Conservation (phyloP, 73 alveolate species). For the Paramecium sonneborni region DNA sequence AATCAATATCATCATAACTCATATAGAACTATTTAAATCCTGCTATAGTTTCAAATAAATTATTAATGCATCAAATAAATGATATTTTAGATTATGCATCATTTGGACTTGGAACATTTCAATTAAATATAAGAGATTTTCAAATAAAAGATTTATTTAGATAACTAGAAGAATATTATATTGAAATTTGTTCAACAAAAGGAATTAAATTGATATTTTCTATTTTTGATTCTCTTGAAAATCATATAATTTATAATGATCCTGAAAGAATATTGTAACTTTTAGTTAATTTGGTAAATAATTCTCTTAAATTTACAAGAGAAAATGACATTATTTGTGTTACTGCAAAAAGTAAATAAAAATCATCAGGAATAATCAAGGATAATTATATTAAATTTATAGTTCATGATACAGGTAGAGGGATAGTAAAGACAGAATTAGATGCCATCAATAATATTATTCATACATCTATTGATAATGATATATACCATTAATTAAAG, state of each 20-base stretch:
- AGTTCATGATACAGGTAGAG: conserved; percentile 49
- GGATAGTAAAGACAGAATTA: background rate
- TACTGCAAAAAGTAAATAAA: background rate
- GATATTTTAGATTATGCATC: conserved; percentile 58
- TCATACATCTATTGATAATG: background rate
- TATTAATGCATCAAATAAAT: conserved; percentile 33
- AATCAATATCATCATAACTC: background rate
- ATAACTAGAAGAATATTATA: conserved; percentile 12
- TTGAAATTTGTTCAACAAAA: background rate
- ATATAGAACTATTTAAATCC: background rate
- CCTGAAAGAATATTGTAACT: conserved; percentile 27
- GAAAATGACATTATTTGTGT: conserved; percentile 10
- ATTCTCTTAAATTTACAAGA: conserved; percentile 55
- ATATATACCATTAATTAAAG: background rate
- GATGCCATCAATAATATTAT: background rate
- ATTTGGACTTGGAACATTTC: background rate
- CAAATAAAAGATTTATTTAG: background rate
- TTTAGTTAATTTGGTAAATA: conserved; percentile 33
- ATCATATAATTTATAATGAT: background rate
- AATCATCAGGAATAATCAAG: background rate
- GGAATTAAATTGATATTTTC: background rate
- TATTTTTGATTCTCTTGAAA: background rate
- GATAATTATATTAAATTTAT: background rate
- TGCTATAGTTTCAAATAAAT: conserved; percentile 30
- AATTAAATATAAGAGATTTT: background rate